Percentiles rank a stretch among this genome's conserved stretches.
These are phyloP conservation scores for Porogramme epimiltina DNA, from an alignment of 1,284 basidiomycete genomes.

Conservation along the genomic window DNA sequence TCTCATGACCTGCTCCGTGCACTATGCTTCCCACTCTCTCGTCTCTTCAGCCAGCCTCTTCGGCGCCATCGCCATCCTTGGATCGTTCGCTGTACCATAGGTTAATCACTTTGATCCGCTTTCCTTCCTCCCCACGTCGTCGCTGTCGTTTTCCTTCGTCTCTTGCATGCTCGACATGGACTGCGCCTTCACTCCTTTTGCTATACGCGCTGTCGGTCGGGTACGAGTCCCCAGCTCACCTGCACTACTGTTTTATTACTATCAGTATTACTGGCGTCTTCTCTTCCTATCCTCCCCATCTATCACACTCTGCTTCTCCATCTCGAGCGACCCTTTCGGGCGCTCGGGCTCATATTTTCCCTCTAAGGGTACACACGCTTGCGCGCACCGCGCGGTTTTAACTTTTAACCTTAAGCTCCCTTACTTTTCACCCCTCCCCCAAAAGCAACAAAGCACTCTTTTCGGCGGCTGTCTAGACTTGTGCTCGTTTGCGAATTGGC, in stretches of 20 bases:
- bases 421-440: too few relatives aligned
- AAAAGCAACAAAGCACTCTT: too few relatives aligned
- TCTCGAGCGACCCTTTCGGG: too few relatives aligned
- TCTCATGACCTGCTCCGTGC: slow-evolving; percentile 23
- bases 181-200: slow-evolving; percentile 14
- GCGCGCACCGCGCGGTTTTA: too few relatives aligned
- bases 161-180: slow-evolving; percentile 14
- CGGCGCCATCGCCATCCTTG: too few relatives aligned
- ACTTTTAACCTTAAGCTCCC: too few relatives aligned
- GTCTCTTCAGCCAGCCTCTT: slow-evolving; percentile 9
- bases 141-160: slow-evolving; percentile 21
- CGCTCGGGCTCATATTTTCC: too few relatives aligned
- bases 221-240: slow-evolving; percentile 1
- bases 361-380: too few relatives aligned
- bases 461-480: too few relatives aligned
- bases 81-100: slow-evolving; percentile 12
- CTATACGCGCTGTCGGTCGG: slow-evolving; percentile 22
- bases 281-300: neutral
- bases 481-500: too few relatives aligned
- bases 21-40: slow-evolving; percentile 22
- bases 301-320: neutral
- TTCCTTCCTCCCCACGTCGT: slow-evolving; percentile 18
- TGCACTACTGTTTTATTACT: neutral
- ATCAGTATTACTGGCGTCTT: too few relatives aligned
- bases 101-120: slow-evolving; percentile 13